Conservation (phyloP, 805 yeast genomes). For the Trichomonascus vanleenenianus region DNA sequence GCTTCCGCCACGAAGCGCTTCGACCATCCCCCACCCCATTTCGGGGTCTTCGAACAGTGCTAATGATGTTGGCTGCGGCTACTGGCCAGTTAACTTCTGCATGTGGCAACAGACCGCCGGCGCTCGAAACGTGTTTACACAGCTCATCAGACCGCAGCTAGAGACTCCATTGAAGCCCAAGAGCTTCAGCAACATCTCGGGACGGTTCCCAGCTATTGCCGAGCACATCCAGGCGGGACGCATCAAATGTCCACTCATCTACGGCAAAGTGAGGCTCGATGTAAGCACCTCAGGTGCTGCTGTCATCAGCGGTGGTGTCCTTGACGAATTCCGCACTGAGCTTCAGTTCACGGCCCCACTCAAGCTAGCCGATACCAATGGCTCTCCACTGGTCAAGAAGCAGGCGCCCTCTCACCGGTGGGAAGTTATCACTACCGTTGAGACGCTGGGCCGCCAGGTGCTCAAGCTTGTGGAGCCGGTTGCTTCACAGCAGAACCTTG, state of each 20-base stretch:
- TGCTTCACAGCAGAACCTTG: constrained; percentile 15
- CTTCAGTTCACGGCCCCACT: constrained; percentile 12
- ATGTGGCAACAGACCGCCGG: constrained; percentile 21
- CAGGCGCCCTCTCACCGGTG: constrained; percentile 16
- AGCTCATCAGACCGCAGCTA: constrained; percentile 28
- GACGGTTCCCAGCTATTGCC: constrained; percentile 23
- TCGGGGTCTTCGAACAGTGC: not conserved
- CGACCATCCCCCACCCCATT: not conserved
- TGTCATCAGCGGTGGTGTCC: not conserved
- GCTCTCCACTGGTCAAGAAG: constrained; percentile 2
- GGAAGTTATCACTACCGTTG: constrained; percentile 27
- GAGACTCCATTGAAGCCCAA: constrained; percentile 27
- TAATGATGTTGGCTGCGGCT: not conserved
- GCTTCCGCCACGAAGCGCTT: constrained; percentile 1
- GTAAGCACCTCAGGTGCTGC: not conserved
- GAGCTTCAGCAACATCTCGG: constrained; percentile 19
- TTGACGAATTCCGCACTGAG: constrained; percentile 12
- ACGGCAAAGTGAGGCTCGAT: constrained; percentile 25
- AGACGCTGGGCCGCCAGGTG: constrained; percentile 27
- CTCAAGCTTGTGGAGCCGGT: constrained; percentile 23
- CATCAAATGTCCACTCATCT: constrained; percentile 22
- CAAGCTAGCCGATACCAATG: constrained; percentile 6
- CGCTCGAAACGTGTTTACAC: constrained; percentile 22
- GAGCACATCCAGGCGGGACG: constrained; percentile 13
- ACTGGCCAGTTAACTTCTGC: constrained; percentile 22